These are phyloP conservation scores for Bolboschoenus planiculmis DNA, from an alignment of 176 grass and related monocot species.

Conservation along the genomic window DNA sequence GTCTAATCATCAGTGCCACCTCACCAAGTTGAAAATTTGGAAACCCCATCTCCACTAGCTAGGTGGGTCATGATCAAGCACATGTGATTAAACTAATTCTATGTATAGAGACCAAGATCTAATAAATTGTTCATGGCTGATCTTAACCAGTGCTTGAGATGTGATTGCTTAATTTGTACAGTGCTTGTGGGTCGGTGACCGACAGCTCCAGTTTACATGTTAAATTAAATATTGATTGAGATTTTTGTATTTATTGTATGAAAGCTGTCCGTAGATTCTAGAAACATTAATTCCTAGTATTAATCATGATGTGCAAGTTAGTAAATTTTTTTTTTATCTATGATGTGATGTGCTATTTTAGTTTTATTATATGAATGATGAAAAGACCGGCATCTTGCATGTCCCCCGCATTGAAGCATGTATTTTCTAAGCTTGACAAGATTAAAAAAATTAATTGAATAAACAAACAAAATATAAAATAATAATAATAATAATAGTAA, in stretches of 20 bases:
- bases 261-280: slow-evolving; percentile 6
- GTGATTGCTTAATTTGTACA: not conserved
- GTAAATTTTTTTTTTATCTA: not conserved
- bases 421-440: not conserved
- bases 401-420: slow-evolving; percentile 18
- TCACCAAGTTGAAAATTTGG: not conserved
- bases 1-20: not conserved
- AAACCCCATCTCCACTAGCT: not conserved
- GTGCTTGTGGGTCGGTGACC: slow-evolving; percentile 8
- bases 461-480: not conserved
- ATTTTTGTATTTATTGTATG: not conserved
- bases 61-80: not conserved
- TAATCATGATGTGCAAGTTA: slow-evolving; percentile 13
- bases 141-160: not conserved
- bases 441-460: not conserved
- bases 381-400: slow-evolving; percentile 4
- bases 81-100: not conserved
- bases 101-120: slow-evolving; percentile 8
- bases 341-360: slow-evolving; percentile 3
- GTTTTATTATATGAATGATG: not conserved
- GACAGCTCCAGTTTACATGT: not conserved
- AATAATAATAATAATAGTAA: not conserved
- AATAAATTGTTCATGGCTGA: slow-evolving; percentile 5
- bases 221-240: not conserved
- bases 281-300: slow-evolving; percentile 18